Conservation (phyloP, 2,329 filamentous ascomycete genomes). For the Colletotrichum gigasporum region DNA sequence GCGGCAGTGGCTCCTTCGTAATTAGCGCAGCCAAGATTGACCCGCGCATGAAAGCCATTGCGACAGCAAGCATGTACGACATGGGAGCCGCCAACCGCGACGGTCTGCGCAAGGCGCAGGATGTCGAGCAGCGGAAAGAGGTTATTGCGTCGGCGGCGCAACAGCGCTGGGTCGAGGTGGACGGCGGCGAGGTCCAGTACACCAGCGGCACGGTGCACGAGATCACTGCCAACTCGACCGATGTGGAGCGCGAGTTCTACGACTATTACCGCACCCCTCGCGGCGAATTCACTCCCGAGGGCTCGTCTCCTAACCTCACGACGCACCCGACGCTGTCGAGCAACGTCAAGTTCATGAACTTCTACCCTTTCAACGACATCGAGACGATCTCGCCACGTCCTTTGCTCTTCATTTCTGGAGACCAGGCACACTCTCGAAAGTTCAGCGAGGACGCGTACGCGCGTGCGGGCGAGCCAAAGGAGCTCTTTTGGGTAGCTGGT, state of each 20-base stretch:
- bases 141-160: not conserved
- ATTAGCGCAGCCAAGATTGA: constrained; percentile 47
- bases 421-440: constrained; percentile 39
- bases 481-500: constrained; percentile 42
- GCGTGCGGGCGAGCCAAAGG: constrained; percentile 45
- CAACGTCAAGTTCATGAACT: constrained; percentile 44
- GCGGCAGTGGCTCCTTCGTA: constrained; percentile 41
- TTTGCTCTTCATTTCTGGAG: constrained; percentile 38
- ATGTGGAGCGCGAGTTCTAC: constrained; percentile 14
- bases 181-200: not conserved
- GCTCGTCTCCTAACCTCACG: constrained; percentile 35
- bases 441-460: constrained; percentile 40
- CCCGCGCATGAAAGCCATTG: constrained; percentile 36
- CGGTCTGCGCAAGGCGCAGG: not conserved
- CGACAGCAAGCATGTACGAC: constrained; percentile 32
- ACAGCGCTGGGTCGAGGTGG: constrained; percentile 12
- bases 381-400: constrained; percentile 42
- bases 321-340: constrained; percentile 42
- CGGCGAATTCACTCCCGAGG: constrained; percentile 11
- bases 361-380: constrained; percentile 41
- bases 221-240: not conserved
- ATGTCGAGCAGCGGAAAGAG: constrained; percentile 11
- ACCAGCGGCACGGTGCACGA: not conserved
- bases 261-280: constrained; percentile 26
- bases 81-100: constrained; percentile 13